Base-by-base conservation (phyloP, 257 asterid genomes). In the Gentiana straminea region DNA sequence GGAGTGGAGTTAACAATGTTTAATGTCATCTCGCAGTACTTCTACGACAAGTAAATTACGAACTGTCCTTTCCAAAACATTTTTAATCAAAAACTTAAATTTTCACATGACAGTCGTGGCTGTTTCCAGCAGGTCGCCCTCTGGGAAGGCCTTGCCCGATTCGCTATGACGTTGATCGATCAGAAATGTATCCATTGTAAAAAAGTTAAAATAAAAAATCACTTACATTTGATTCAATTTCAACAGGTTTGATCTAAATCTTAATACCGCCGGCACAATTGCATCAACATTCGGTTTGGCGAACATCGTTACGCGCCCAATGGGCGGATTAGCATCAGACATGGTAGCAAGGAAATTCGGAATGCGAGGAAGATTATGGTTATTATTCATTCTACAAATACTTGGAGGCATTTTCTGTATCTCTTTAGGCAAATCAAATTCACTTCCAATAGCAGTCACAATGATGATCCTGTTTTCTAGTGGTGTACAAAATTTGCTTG, bases 201-300 rank as follows among this genome's bases (percentile, higher is more conserved):
- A 35, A 12, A 10, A 9, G n/a, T 51, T n/a, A 8, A 11, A 50
- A 5, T 11, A 50, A 35, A 15, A 15, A 3, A 24, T 3, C 6
- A 48, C 1, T n/a, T 24, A 24, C 24, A 24, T 24, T 48, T 52
- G 7, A 8, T 1, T 4, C 7, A 5, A 8, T 36, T 11, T n/a
- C 62, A n/a, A 37, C 62, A 79, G 82, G 70, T 81, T 81, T 58
- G 49, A 71, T 63, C 71, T 79, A 2, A 69, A 79, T 57, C 82
- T 79, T 11, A 74, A 77, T 63, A 79, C 84, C 36, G 86, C 86
- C 37, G 84, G 86, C 37, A 72, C 75, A 35, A 67, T 82, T 9
- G 86, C 87, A 0, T 86, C 91, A 51, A 73, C 77, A 13, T 79
- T 82, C 56, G 86, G 84, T 15, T 60, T 82, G 79, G 82, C 86